A percentile compares a stretch with the other conserved stretches of the same genome.
Evolutionary conservation across 2,329 filamentous ascomycete genomes (phyloP).

Genomic region (Monilinia fructicola): DNA sequence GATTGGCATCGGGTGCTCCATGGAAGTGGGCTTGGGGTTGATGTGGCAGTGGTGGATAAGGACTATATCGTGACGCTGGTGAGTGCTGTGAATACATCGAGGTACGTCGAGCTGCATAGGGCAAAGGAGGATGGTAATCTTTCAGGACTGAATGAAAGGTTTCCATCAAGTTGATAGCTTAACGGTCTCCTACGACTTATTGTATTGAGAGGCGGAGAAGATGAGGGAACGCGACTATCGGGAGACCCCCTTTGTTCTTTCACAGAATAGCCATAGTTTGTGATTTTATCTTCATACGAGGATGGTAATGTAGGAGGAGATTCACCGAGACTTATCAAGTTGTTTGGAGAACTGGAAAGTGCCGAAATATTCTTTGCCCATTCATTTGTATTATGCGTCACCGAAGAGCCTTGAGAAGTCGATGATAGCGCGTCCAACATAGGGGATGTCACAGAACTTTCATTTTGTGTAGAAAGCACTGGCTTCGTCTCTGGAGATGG

Average conservation of each 20-base stretch:
- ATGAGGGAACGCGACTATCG: conserved; percentile 34
- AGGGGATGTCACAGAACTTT: conserved; percentile 35
- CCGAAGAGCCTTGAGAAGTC: conserved; percentile 32
- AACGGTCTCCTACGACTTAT: conserved; percentile 48
- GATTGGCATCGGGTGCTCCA: conserved; percentile 69
- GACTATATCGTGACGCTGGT: conserved; percentile 44
- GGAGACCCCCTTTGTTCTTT: conserved; percentile 37
- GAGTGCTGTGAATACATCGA: conserved; percentile 54
- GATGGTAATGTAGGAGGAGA: conserved; percentile 45
- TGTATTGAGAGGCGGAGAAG: conserved; percentile 41
- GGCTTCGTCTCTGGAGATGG: conserved; percentile 38
- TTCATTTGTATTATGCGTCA: conserved; percentile 42
- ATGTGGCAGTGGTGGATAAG: conserved; percentile 68
- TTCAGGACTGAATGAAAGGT: conserved; percentile 43
- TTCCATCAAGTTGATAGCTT: conserved; percentile 50
- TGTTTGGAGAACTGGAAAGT: conserved; percentile 45
- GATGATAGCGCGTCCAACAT: conserved; percentile 39
- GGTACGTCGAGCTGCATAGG: conserved; percentile 46
- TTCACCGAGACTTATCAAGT: conserved; percentile 47
- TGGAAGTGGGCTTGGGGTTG: conserved; percentile 77
- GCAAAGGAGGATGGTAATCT: conserved; percentile 50
- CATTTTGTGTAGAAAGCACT: conserved; percentile 30
- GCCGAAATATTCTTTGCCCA: conserved; percentile 48
- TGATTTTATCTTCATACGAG: conserved; percentile 39
- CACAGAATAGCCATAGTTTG: conserved; percentile 36